These are phyloP conservation scores for Lachnellula cervina DNA, from an alignment of 2,329 filamentous ascomycete genomes.

Conservation along the genomic window DNA sequence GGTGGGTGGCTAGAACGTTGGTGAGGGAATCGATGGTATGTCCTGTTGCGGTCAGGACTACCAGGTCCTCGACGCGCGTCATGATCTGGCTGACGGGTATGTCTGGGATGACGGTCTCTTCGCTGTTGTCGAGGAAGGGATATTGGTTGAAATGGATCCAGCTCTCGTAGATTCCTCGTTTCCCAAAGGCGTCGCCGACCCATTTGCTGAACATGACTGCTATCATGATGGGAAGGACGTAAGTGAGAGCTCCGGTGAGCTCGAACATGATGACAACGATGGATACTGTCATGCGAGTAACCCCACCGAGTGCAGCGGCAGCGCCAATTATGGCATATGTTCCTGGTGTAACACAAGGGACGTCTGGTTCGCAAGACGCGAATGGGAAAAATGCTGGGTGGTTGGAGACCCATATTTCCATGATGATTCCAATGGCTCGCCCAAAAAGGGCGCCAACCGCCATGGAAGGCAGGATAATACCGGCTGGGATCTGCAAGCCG, in stretches of 20 bases:
- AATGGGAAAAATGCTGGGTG: conserved; percentile 77
- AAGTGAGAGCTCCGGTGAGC: conserved; percentile 90
- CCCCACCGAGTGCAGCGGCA: conserved; percentile 86
- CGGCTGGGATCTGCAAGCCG: conserved; percentile 88
- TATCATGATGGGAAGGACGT: conserved; percentile 98
- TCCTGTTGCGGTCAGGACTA: conserved; percentile 78
- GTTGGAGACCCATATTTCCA: conserved; percentile 81
- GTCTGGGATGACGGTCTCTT: conserved; percentile 73
- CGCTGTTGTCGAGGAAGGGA: conserved; percentile 88
- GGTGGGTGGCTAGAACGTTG: conserved; percentile 65
- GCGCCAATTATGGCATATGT: conserved; percentile 97
- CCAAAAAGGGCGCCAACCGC: conserved; percentile 89
- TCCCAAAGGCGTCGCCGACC: conserved; percentile 93
- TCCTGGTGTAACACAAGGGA: conserved; percentile 84
- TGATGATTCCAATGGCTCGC: conserved; percentile 79
- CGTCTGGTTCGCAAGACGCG: conserved; percentile 74
- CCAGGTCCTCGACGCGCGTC: conserved; percentile 86
- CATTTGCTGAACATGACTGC: conserved; percentile 98
- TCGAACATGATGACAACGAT: conserved; percentile 99
- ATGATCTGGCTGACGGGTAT: conserved; percentile 83
- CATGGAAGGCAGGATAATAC: conserved; percentile 94
- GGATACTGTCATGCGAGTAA: conserved; percentile 93
- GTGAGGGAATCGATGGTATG: conserved; percentile 78
- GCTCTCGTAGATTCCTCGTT: conserved; percentile 90
- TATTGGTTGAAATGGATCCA: conserved; percentile 98